phyloP scores from a whole-genome alignment of 2,329 filamentous ascomycete genomes.

The Alternaria arborescens region DNA sequence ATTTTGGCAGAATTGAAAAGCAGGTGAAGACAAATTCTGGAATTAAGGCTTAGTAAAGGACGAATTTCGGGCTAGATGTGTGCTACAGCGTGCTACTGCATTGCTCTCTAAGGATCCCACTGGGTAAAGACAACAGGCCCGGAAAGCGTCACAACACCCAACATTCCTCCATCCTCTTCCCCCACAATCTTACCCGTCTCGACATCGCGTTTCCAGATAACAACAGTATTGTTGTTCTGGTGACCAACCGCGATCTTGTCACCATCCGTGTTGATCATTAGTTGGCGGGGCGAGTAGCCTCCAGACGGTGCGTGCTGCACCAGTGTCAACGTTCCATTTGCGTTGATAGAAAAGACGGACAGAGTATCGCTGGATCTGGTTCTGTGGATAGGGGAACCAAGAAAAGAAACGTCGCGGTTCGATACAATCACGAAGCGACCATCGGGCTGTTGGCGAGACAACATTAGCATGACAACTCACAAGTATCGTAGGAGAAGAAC shows the following conservation, averaged over 20 bases:
- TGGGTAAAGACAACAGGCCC: conserved; percentile 22
- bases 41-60: too few relatives aligned
- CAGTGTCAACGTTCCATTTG: conserved; percentile 62
- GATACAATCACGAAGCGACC: conserved; percentile 64
- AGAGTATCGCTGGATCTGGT: conserved; percentile 63
- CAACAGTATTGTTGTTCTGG: conserved; percentile 68
- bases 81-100: neutral
- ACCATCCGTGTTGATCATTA: conserved; percentile 70
- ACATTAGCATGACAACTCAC: neutral
- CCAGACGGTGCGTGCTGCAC: conserved; percentile 67
- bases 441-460: neutral
- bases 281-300: conserved; percentile 71
- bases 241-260: conserved; percentile 70
- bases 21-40: too few relatives aligned
- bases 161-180: conserved; percentile 13
- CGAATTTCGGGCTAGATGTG: neutral
- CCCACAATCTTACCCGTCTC: conserved; percentile 64
- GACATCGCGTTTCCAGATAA: conserved; percentile 67
- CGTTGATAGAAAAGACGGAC: conserved; percentile 53
- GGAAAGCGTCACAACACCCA: conserved; percentile 8
- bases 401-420: conserved; percentile 68
- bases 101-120: conserved; percentile 10
- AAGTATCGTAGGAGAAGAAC: neutral
- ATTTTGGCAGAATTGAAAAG: too few relatives aligned
- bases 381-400: conserved; percentile 49